Conservation (phyloP, 1,284 basidiomycete genomes). For the Puccinia triticina region DNA sequence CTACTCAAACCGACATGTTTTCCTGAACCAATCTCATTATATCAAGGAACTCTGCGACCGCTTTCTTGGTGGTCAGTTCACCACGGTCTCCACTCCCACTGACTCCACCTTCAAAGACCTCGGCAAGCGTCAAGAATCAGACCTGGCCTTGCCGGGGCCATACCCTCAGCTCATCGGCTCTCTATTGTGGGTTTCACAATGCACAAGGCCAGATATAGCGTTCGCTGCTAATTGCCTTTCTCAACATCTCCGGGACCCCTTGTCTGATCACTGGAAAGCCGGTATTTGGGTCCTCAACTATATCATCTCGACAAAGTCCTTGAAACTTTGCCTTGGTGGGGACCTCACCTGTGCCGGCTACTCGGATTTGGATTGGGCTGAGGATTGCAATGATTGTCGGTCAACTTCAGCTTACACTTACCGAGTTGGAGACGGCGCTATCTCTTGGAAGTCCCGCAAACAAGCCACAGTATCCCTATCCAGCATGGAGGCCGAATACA, state of each 20-base stretch:
- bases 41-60: neutral
- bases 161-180: neutral
- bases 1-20: neutral
- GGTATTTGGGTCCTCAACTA: neutral
- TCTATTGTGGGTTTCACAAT: too few species aligned
- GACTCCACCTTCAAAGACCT: neutral
- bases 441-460: too few species aligned
- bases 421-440: too few species aligned
- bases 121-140: too few species aligned
- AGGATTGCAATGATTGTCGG: too few species aligned
- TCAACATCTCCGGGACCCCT: too few species aligned
- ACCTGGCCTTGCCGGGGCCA: neutral
- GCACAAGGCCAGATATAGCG: too few species aligned
- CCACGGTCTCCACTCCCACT: neutral
- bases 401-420: too few species aligned
- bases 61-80: neutral
- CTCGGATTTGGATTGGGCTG: conserved; percentile 6
- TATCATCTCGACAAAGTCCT: neutral
- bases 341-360: neutral
- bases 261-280: neutral
- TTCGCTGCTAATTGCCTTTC: too few species aligned
- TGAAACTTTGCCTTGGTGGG: neutral
- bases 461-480: too few species aligned
- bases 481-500: too few species aligned
- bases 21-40: conserved; percentile 11